These are phyloP conservation scores for Cnidoscolus chayamansa DNA, from an alignment of 441 rosid species.

Conservation along the genomic window DNA sequence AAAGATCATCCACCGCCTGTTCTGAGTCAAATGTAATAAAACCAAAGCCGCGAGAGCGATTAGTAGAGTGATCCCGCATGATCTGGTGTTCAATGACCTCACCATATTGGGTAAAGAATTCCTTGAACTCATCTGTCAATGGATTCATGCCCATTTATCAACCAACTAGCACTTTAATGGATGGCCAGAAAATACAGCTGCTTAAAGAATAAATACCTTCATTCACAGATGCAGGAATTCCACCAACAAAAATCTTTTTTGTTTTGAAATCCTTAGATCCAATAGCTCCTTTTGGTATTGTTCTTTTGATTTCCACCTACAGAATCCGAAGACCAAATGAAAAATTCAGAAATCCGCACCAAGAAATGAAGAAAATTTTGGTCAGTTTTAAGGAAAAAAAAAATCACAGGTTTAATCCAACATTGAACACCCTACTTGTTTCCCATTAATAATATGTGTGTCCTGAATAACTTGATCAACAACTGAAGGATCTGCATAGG, in stretches of 20 bases:
- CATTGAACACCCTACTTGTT: constrained; percentile 50
- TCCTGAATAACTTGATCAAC: constrained; percentile 85
- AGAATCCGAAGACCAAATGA: constrained; percentile 18
- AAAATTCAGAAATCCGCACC: constrained; percentile 5
- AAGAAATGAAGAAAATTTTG: not conserved
- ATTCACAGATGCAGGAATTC: constrained; percentile 68
- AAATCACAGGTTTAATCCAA: not conserved
- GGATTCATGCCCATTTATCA: not conserved
- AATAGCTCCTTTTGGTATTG: constrained; percentile 78
- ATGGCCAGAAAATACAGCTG: not conserved
- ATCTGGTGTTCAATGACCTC: constrained; percentile 72
- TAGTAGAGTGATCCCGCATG: constrained; percentile 80
- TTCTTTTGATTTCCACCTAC: constrained; percentile 90
- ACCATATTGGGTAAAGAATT: constrained; percentile 71
- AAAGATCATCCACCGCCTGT: constrained; percentile 72
- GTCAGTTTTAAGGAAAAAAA: not conserved
- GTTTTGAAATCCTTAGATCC: constrained; percentile 74
- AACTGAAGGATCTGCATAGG: constrained; percentile 79
- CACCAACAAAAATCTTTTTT: constrained; percentile 89
- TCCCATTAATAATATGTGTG: constrained; percentile 67
- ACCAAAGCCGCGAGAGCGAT: constrained; percentile 84
- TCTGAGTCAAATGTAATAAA: constrained; percentile 79
- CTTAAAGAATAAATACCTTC: constrained; percentile 46
- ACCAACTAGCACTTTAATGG: not conserved
- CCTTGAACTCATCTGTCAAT: constrained; percentile 66